A percentile compares a stretch with the other conserved stretches of the same genome.
Conservation (phyloP, 257 asterid genomes). For the Gardenia jasminoides region DNA sequence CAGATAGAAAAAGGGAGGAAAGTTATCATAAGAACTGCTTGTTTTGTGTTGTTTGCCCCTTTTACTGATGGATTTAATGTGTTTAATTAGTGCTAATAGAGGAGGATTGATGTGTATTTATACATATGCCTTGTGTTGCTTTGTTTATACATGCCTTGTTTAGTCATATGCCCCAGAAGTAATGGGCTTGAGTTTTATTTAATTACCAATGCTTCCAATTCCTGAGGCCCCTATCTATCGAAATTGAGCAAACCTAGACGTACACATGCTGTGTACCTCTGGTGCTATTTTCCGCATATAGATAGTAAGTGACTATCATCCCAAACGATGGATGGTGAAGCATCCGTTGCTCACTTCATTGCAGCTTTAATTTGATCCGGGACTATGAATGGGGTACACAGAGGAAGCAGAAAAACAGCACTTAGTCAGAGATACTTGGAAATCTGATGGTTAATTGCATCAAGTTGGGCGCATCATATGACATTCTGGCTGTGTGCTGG, state of each 20-base stretch:
- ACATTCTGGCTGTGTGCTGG: neutral
- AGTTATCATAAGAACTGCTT: slow-evolving; percentile 44
- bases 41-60: slow-evolving; percentile 39
- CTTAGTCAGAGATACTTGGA: neutral
- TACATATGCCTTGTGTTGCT: slow-evolving; percentile 23
- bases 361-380: neutral
- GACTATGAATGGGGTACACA: neutral
- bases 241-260: neutral
- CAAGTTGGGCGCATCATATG: neutral
- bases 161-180: neutral
- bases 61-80: slow-evolving; percentile 46
- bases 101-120: slow-evolving; percentile 44
- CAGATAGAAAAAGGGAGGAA: slow-evolving; percentile 50
- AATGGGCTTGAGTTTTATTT: neutral
- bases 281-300: neutral
- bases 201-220: neutral
- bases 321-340: neutral
- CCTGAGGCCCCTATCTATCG: neutral
- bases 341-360: neutral
- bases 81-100: slow-evolving; percentile 50
- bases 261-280: neutral
- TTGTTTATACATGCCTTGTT: slow-evolving; percentile 21
- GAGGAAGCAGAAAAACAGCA: neutral
- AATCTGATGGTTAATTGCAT: neutral
- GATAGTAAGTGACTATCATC: neutral